These are phyloP conservation scores for Skeletonema potamos DNA, from an alignment of 108 stramenopile species.

Conservation along the genomic window DNA sequence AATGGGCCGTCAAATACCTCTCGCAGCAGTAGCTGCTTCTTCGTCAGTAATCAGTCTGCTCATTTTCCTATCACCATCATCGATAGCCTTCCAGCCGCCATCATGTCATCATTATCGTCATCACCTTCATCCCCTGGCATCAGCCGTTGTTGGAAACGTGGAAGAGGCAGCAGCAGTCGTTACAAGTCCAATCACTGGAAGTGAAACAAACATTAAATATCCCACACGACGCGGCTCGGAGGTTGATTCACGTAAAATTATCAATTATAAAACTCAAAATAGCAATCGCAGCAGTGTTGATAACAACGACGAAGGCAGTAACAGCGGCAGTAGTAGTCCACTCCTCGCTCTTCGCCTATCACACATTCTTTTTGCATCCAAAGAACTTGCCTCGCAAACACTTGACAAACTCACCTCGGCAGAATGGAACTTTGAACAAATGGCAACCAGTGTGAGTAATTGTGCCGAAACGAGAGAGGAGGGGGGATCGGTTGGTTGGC, in stretches of 20 bases:
- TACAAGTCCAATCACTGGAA: constrained; percentile 19
- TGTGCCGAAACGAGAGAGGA: constrained; percentile 57
- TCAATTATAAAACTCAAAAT: constrained; percentile 28
- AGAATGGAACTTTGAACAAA: constrained; percentile 47
- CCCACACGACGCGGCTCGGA: constrained; percentile 75
- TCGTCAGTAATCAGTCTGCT: not conserved
- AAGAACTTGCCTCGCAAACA: constrained; percentile 48
- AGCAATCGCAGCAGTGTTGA: too few species aligned
- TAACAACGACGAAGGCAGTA: constrained; percentile 33
- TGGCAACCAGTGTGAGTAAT: constrained; percentile 50
- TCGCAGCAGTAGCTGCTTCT: not conserved
- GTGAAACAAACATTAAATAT: constrained; percentile 59
- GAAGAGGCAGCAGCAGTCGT: constrained; percentile 1
- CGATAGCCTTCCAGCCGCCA: constrained; percentile 11
- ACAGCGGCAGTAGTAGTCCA: constrained; percentile 53
- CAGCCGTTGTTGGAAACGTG: not conserved
- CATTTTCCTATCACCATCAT: not conserved
- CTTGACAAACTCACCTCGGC: constrained; percentile 48
- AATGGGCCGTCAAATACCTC: not conserved
- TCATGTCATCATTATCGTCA: not conserved
- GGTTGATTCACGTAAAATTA: constrained; percentile 79
- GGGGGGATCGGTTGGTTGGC: constrained; percentile 57
- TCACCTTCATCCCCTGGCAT: not conserved
- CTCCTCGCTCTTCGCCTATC: constrained; percentile 71
- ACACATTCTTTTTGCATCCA: constrained; percentile 58